Evolutionary conservation across 257 asterid species (phyloP), one percentile per base, ranked within the genome.

Genomic region (Ligustrum vulgare): DNA sequence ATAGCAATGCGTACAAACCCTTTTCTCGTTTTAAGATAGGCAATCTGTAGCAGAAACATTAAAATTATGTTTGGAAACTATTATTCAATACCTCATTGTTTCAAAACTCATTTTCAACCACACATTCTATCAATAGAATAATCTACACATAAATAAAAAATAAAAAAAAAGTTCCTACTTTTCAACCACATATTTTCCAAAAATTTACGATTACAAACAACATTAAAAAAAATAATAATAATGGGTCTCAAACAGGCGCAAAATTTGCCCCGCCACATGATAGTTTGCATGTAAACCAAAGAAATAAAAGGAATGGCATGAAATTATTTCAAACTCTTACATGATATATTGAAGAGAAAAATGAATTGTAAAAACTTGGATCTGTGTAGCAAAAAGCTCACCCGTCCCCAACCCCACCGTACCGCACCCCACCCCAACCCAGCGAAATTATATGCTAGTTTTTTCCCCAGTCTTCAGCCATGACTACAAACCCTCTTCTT

Each of bases 1-100:
- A 95, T 82, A 28, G 98, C 98, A 78, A 93, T 80, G 37, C 96
- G 92, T 7, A 93, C 94, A 82, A 95, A 95, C 72, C 99, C 99
- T 82, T 78, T 90, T 85, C 99, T 86, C 33, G 74, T 75, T 72
- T 75, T 85, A 33, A 95, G 79, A 79, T 76, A 95, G 13, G 94
- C 97, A 82, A 86, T 35, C 99, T 95, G 84, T 6, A 71, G 54
- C 79, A 63, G 28, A 63, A 70, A 18, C 37, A 76, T 54, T 33
- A 37, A 70, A 69, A 65, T 80, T 67, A 77, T 28, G 31, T 28
- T 28, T 0, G 31, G 31, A 0, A 28, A 28, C 1, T 1, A 28
- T 28, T 28, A 28, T 28, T 28, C 31, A 28, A 28, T 0, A 28
- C 1, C 31, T 28, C 31, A 28, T 28, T 28, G 0, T 28, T 28